These are phyloP conservation scores for Clonostachys byssicola DNA, from an alignment of 2,329 filamentous ascomycete species.

Conservation along the genomic window DNA sequence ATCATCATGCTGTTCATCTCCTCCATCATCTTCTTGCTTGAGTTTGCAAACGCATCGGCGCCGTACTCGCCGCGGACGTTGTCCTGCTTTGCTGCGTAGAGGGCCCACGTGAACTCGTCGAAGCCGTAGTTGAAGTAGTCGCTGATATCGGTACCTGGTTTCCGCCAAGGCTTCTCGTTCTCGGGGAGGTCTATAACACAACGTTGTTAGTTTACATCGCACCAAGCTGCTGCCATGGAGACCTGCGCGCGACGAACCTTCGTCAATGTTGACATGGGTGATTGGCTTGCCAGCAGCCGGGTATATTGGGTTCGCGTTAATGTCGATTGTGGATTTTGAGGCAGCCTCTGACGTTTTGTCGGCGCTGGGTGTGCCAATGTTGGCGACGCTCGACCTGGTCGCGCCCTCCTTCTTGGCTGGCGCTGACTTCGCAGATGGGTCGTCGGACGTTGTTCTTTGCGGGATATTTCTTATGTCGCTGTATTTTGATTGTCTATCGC, in stretches of 20 bases:
- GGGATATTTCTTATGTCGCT: conserved; percentile 64
- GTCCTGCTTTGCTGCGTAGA: conserved; percentile 89
- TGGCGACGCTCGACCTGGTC: conserved; percentile 18
- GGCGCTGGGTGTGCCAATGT: conserved; percentile 36
- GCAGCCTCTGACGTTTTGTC: conserved; percentile 59
- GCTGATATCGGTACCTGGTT: conserved; percentile 88
- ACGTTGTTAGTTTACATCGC: neutral
- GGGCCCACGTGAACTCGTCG: conserved; percentile 96
- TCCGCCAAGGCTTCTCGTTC: conserved; percentile 91
- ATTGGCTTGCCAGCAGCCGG: conserved; percentile 77
- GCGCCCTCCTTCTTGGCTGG: conserved; percentile 25
- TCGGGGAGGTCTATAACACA: conserved; percentile 55
- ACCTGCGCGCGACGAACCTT: conserved; percentile 34
- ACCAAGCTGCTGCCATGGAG: neutral
- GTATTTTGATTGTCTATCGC: conserved; percentile 52
- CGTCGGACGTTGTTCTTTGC: conserved; percentile 51
- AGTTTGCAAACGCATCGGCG: conserved; percentile 57
- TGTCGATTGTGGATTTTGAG: conserved; percentile 77
- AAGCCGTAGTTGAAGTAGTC: conserved; percentile 99
- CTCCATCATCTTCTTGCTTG: conserved; percentile 76
- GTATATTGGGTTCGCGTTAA: conserved; percentile 78
- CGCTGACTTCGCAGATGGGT: conserved; percentile 24
- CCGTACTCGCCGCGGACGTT: conserved; percentile 71
- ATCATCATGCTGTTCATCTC: conserved; percentile 68
- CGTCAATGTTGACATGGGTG: conserved; percentile 70